Conservation (phyloP, 2,329 filamentous ascomycete genomes). For the Xylariaceae sp. region DNA sequence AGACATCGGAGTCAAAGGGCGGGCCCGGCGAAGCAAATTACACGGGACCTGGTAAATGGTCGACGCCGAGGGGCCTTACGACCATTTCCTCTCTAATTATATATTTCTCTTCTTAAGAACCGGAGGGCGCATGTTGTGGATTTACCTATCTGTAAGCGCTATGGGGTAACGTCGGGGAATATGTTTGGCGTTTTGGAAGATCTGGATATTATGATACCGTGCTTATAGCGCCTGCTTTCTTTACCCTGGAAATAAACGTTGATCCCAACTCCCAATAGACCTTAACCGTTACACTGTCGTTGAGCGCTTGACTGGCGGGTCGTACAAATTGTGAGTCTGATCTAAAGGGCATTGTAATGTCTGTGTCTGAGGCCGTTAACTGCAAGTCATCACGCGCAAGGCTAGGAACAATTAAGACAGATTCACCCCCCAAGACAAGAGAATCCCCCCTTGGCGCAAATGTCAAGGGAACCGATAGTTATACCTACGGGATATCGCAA, state of each 20-base stretch:
- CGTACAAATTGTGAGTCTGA: not conserved
- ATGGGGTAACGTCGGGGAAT: constrained; percentile 6
- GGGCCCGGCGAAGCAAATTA: constrained; percentile 44
- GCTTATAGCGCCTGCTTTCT: constrained; percentile 11
- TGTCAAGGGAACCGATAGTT: no score
- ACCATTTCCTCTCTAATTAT: not conserved
- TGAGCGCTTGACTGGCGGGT: not conserved
- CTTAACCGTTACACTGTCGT: no score
- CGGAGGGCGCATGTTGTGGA: not conserved
- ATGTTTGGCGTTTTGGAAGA: constrained; percentile 13
- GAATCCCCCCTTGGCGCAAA: no score
- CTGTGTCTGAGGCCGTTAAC: not conserved
- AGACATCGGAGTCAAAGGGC: constrained; percentile 55
- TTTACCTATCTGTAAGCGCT: not conserved
- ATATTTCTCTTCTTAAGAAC: not conserved
- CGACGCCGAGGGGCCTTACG: constrained; percentile 9
- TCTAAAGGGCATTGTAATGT: no score
- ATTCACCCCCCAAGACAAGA: no score
- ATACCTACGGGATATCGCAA: no score
- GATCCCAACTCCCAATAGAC: constrained; percentile 2
- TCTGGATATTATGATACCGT: constrained; percentile 16
- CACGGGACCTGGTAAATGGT: constrained; percentile 51
- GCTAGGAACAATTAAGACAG: not conserved
- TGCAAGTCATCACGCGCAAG: constrained; percentile 12
- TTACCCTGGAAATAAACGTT: constrained; percentile 2